Evolutionary conservation across 345 rosid species (phyloP), one percentile per base, ranked within the genome.

Genomic region (Citrus sinensis): DNA sequence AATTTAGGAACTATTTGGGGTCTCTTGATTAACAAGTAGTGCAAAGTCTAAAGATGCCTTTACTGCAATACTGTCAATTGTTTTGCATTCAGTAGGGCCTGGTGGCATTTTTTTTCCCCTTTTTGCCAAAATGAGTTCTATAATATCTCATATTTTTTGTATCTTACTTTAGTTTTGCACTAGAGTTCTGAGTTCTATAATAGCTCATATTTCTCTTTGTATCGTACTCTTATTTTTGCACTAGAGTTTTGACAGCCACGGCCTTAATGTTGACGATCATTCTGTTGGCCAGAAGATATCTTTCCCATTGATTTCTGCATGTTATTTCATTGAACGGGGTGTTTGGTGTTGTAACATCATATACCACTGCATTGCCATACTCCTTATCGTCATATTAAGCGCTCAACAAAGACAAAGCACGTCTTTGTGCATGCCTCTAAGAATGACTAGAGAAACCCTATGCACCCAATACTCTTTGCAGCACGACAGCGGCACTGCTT

Each of bases 1-100:
- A 74, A 73, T 67, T 17, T 49, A 74, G 81, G 72, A 77, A 66
- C 67, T 51, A 71, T 46, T 64, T 10, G 59, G 64, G 73, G 20
- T 63, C 67, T 16, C 25, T 60, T 59, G 25, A 32, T 73, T 76
- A 72, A 73, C 78, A 71, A 30, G 62, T 64, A 35, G 73, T 73
- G 67, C 54, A 66, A 54, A 51, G 75, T 61, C 56, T 20, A 46
- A 61, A 42, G 58, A 24, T 73, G 64, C 70, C 8, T 74, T 54
- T 27, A 70, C 70, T 68, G 59, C 49, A 68, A 69, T 51, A 40
- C 66, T 22, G 58, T 59, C 20, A 8, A 75, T 19, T 68, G 9
- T 63, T 65, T 49, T n/a, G 74, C 80, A 81, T 73, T 3, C n/a
- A 7, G n/a, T 24, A 35, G 67, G 27, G 76, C 66, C 76, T 59